Evolutionary conservation across 345 rosid genomes (phyloP).

Genomic region (Punica granatum): DNA sequence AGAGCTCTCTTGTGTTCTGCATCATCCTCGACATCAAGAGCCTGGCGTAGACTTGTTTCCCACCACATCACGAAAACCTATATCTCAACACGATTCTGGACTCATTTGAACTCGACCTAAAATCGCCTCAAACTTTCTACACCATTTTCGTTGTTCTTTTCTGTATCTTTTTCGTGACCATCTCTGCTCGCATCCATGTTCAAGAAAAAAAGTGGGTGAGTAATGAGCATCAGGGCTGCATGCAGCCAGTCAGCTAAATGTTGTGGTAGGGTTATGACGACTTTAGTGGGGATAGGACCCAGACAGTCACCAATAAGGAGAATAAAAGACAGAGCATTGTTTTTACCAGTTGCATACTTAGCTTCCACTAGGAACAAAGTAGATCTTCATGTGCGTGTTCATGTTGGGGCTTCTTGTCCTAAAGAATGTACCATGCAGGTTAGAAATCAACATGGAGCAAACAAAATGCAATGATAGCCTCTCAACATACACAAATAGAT

Average conservation of each 20-base stretch:
- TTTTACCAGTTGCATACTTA: background rate
- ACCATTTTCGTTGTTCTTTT: too few relatives aligned
- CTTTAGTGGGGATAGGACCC: background rate
- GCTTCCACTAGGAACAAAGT: background rate
- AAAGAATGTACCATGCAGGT: too few relatives aligned
- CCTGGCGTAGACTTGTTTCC: background rate
- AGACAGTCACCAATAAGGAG: background rate
- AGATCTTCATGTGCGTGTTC: background rate
- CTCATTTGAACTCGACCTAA: background rate
- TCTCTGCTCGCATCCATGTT: too few relatives aligned
- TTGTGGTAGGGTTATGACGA: background rate
- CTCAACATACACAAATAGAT: background rate
- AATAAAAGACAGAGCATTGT: background rate
- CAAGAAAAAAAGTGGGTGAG: background rate
- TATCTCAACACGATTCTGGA: background rate
- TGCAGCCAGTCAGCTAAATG: background rate
- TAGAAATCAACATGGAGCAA: background rate
- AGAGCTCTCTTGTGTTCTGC: background rate
- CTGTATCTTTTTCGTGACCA: too few relatives aligned
- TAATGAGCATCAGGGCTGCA: background rate
- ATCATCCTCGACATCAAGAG: background rate
- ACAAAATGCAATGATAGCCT: background rate
- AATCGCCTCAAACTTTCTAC: background rate
- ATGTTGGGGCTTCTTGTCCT: background rate
- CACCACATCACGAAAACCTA: background rate